Evolutionary conservation across 331 rosid genomes (phyloP).

Genomic region (Acacia pycnantha): DNA sequence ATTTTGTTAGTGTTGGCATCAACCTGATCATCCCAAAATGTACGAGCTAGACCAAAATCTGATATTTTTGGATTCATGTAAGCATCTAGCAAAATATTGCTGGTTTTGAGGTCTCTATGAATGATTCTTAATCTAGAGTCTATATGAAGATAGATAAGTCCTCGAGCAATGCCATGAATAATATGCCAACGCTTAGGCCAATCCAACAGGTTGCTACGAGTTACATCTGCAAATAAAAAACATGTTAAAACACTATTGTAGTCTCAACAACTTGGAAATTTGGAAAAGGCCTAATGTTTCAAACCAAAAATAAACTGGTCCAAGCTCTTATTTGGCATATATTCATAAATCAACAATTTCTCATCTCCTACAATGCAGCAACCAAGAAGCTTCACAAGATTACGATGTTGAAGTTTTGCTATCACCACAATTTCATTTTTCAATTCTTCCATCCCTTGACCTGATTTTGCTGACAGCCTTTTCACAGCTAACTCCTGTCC

Average conservation of each 20-base stretch:
- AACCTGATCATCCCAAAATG: not conserved
- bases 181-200: not conserved
- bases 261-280: not conserved
- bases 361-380: not conserved
- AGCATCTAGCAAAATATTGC: not conserved
- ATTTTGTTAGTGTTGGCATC: not conserved
- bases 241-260: not conserved
- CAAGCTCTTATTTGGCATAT: constrained; percentile 24
- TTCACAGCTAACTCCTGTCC: not conserved
- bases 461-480: constrained; percentile 6
- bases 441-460: not conserved
- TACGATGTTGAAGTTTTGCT: constrained; percentile 39
- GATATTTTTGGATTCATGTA: constrained; percentile 3
- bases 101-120: not conserved
- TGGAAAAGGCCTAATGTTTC: not conserved
- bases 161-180: constrained; percentile 32
- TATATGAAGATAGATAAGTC: constrained; percentile 41
- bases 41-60: not conserved
- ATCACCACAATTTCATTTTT: constrained; percentile 8
- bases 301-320: constrained; percentile 15
- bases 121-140: constrained; percentile 28
- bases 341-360: not conserved
- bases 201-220: not conserved
- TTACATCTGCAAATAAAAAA: not conserved
- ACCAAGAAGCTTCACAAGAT: constrained; percentile 35